A percentile compares a stretch with the other conserved stretches of the same genome.
These are phyloP conservation scores for Sordaria brevicollis DNA, from an alignment of 495 filamentous ascomycete species.

Conservation along the genomic window DNA sequence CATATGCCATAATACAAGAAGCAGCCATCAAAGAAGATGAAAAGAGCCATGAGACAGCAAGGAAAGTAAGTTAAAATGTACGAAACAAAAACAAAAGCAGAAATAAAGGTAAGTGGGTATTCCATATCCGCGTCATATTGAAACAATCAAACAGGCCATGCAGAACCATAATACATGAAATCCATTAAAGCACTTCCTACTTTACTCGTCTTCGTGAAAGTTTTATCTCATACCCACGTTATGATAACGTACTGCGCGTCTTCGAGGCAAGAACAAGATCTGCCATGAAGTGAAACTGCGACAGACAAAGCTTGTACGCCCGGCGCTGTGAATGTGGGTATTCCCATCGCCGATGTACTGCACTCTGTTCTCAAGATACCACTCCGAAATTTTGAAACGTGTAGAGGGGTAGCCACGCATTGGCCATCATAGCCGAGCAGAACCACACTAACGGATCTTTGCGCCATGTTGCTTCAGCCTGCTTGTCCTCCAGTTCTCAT, in stretches of 20 bases:
- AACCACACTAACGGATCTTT: conserved; percentile 16
- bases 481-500: conserved; percentile 86
- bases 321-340: not conserved
- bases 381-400: not conserved
- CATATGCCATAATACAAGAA: not conserved
- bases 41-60: not conserved
- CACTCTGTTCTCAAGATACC: not conserved
- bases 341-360: not conserved
- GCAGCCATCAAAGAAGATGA: not conserved
- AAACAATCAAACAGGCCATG: conserved; percentile 1
- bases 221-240: not conserved
- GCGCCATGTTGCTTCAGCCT: conserved; percentile 37
- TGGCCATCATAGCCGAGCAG: not conserved
- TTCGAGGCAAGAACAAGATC: not conserved
- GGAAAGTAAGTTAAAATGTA: conserved; percentile 5
- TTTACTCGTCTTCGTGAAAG: not conserved
- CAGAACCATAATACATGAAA: conserved; percentile 15
- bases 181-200: not conserved
- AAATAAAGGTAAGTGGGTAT: conserved; percentile 11
- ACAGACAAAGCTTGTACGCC: not conserved
- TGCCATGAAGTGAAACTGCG: not conserved
- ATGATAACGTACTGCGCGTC: not conserved
- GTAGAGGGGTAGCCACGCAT: not conserved
- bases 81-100: not conserved
- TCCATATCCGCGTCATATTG: conserved; percentile 11